Evolutionary conservation across 2,329 filamentous ascomycete genomes (phyloP).

Genomic region (Dendryphion nanum): DNA sequence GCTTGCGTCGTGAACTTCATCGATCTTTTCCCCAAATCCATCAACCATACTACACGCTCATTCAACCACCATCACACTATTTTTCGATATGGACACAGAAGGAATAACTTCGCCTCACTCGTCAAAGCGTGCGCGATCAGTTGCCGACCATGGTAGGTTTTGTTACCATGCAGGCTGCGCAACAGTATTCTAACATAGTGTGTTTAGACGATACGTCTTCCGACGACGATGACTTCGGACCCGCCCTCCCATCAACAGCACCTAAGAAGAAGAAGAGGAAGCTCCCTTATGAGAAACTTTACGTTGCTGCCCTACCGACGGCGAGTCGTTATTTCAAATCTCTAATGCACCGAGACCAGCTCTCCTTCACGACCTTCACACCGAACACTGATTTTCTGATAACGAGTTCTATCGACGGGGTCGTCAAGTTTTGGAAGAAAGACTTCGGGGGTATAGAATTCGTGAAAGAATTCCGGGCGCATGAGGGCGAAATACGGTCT

Average conservation of each 20-base stretch:
- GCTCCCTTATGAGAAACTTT: conserved; percentile 92
- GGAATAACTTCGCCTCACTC: conserved; percentile 8
- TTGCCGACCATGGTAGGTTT: conserved; percentile 12
- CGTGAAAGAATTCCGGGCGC: conserved; percentile 95
- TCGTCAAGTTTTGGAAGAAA: conserved; percentile 99
- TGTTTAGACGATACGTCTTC: conserved; percentile 67
- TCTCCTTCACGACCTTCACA: conserved; percentile 84
- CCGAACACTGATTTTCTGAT: conserved; percentile 93
- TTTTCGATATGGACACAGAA: conserved; percentile 8
- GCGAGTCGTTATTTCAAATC: conserved; percentile 87
- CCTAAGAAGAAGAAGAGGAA: conserved; percentile 87
- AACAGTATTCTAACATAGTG: conserved; percentile 9
- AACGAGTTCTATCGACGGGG: conserved; percentile 89
- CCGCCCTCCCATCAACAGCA: conserved; percentile 76
- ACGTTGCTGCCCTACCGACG: conserved; percentile 82
- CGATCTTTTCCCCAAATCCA: neutral
- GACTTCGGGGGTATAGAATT: conserved; percentile 87
- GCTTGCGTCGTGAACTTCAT: neutral
- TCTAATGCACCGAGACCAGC: conserved; percentile 96
- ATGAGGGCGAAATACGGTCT: conserved; percentile 78
- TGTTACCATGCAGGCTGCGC: conserved; percentile 6
- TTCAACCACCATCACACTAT: neutral
- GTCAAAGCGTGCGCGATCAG: conserved; percentile 5
- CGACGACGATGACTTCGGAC: conserved; percentile 79
- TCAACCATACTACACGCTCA: neutral